phyloP scores from a whole-genome alignment of 129 eudicot genomes.

The Centaurea solstitialis region DNA sequence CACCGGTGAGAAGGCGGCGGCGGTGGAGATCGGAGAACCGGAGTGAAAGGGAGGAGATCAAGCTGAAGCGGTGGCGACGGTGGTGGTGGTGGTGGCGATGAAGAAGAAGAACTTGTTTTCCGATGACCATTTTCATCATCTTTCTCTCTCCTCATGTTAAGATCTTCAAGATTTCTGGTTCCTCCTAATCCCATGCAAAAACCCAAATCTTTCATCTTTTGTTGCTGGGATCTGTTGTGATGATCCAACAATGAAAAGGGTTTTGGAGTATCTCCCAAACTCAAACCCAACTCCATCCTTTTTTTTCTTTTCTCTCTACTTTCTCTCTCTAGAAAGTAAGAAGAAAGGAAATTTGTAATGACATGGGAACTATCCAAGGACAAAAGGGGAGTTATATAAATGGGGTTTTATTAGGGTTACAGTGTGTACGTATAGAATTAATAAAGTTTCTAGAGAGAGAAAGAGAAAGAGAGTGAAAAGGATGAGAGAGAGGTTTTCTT shows the following conservation, averaged over 20 bases:
- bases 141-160: conserved; percentile 2
- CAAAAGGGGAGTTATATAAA: conserved; percentile 39
- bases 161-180: conserved; percentile 14
- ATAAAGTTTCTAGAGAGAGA: conserved; percentile 21
- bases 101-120: conserved; percentile 26
- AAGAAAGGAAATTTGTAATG: conserved; percentile 20
- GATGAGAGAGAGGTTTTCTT: conserved; percentile 22
- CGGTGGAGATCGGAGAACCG: conserved; percentile 48
- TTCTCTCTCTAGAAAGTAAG: conserved; percentile 8
- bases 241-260: conserved; percentile 61
- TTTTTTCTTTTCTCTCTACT: conserved; percentile 2
- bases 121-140: conserved; percentile 6
- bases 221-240: conserved; percentile 31
- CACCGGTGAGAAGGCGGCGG: conserved; percentile 43
- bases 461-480: conserved; percentile 31
- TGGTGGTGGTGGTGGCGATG: conserved; percentile 21
- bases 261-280: conserved; percentile 79
- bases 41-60: conserved; percentile 83
- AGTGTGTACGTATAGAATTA: conserved; percentile 29
- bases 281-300: conserved; percentile 83
- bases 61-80: conserved; percentile 59
- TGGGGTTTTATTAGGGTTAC: conserved; percentile 30
- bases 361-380: conserved; percentile 37
- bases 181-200: conserved; percentile 77
- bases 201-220: conserved; percentile 48